Percentiles rank a stretch among this genome's conserved stretches.
phyloP scores from a whole-genome alignment of 2,329 filamentous ascomycete species.

The Periconia sp. region DNA sequence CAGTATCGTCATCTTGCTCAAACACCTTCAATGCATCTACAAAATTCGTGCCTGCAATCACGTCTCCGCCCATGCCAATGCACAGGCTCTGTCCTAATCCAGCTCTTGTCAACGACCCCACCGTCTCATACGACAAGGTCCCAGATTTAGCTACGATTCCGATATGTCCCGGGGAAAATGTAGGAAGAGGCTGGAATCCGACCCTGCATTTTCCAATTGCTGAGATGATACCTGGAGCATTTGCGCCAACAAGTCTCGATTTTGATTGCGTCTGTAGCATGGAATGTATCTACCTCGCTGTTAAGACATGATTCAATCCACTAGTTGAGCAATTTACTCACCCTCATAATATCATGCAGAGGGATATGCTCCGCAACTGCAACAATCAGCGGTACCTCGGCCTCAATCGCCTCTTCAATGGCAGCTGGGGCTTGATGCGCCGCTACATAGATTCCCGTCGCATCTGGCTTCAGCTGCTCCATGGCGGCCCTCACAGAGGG shows the following conservation, averaged over 20 bases:
- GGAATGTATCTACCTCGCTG: slow-evolving; percentile 63
- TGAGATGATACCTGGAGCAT: slow-evolving; percentile 80
- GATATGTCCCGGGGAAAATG: slow-evolving; percentile 71
- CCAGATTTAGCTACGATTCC: slow-evolving; percentile 83
- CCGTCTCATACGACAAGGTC: slow-evolving; percentile 80
- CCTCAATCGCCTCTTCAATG: slow-evolving; percentile 80
- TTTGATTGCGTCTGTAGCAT: slow-evolving; percentile 74
- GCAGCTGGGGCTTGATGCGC: slow-evolving; percentile 74
- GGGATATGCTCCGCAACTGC: slow-evolving; percentile 83
- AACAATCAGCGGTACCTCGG: slow-evolving; percentile 77
- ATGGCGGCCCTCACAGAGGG: slow-evolving; percentile 73
- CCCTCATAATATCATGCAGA: slow-evolving; percentile 76
- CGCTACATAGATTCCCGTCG: slow-evolving; percentile 80
- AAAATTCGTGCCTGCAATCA: slow-evolving; percentile 75
- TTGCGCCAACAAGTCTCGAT: slow-evolving; percentile 78
- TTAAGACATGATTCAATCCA: background rate
- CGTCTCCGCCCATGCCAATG: slow-evolving; percentile 78
- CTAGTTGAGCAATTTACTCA: slow-evolving; percentile 42
- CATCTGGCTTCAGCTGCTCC: slow-evolving; percentile 73
- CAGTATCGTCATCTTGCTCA: slow-evolving; percentile 69
- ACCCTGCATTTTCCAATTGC: slow-evolving; percentile 72
- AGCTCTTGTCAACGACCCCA: slow-evolving; percentile 74
- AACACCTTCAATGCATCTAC: slow-evolving; percentile 73
- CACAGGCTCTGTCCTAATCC: slow-evolving; percentile 79
- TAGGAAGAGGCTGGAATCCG: slow-evolving; percentile 78